Evolutionary conservation across 306 rosid species (phyloP).

Genomic region (Aeschynomene evenia): DNA sequence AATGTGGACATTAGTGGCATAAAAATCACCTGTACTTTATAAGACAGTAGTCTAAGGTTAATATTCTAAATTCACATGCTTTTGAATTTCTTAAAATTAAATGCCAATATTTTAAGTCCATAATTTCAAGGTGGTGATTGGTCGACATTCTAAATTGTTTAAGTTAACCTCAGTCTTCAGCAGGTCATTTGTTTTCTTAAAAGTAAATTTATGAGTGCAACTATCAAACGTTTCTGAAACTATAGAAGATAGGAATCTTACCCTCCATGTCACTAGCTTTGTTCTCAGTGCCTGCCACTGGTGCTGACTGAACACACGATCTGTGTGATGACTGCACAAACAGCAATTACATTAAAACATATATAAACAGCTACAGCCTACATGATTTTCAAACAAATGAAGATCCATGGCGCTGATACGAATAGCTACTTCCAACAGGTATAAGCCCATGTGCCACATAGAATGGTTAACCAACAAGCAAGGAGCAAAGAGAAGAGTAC

Average conservation of each 20-base stretch:
- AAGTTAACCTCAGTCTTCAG: background rate
- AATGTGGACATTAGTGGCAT: background rate
- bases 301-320: constrained; percentile 71
- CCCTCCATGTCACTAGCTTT: constrained; percentile 84
- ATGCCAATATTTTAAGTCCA: background rate
- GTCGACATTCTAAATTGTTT: constrained; percentile 8
- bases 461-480: background rate
- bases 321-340: constrained; percentile 66
- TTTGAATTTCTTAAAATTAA: constrained; percentile 12
- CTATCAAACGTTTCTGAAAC: background rate
- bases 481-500: background rate
- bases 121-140: background rate
- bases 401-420: background rate
- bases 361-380: background rate
- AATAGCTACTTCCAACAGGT: constrained; percentile 8
- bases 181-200: background rate
- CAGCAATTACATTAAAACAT: constrained; percentile 17
- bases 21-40: background rate
- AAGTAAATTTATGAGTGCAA: background rate
- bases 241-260: constrained; percentile 39
- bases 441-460: background rate
- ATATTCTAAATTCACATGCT: background rate
- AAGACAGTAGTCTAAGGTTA: background rate
- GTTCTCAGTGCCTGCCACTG: constrained; percentile 81
- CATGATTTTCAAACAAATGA: background rate